Evolutionary conservation across 352 stramenopile species (phyloP).

Genomic region (Globisporangium barbulae): DNA sequence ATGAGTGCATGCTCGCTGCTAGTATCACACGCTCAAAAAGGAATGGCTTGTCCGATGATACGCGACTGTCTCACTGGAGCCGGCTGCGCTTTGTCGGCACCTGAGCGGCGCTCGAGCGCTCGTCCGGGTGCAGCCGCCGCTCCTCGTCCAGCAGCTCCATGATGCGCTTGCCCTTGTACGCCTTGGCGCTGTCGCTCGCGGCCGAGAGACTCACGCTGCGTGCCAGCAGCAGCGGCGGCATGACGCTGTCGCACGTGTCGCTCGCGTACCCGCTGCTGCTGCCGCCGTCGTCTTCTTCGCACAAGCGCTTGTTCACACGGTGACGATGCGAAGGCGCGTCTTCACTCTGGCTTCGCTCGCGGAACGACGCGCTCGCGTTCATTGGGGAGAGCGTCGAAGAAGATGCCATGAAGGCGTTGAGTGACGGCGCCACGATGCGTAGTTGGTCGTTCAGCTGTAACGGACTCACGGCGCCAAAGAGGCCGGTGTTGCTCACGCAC

Average conservation of each 20-base stretch:
- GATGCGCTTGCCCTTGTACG: slow-evolving; percentile 72
- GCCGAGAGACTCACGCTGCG: slow-evolving; percentile 37
- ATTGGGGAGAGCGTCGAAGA: neutral
- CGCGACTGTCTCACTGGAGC: slow-evolving; percentile 17
- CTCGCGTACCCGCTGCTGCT: slow-evolving; percentile 32
- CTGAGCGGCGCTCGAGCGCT: slow-evolving; percentile 25
- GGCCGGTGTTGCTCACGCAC: slow-evolving; percentile 3
- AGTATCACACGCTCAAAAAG: neutral
- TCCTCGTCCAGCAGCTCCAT: slow-evolving; percentile 78
- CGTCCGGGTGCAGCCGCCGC: slow-evolving; percentile 52
- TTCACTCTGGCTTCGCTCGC: slow-evolving; percentile 40
- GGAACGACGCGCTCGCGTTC: slow-evolving; percentile 13
- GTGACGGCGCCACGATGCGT: neutral
- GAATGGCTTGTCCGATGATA: neutral
- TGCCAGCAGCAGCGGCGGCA: slow-evolving; percentile 24
- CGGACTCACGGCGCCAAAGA: neutral
- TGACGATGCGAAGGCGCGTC: slow-evolving; percentile 15
- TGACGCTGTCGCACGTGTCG: slow-evolving; percentile 15
- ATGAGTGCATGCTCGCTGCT: neutral
- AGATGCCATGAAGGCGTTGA: neutral
- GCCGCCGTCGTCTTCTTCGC: neutral
- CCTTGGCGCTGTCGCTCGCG: slow-evolving; percentile 25
- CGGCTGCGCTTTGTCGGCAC: slow-evolving; percentile 60
- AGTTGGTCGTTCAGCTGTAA: neutral
- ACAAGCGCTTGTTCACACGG: slow-evolving; percentile 20